Conservation (phyloP, 768 basidiomycete genomes). For the Clitopilus passeckerianus region DNA sequence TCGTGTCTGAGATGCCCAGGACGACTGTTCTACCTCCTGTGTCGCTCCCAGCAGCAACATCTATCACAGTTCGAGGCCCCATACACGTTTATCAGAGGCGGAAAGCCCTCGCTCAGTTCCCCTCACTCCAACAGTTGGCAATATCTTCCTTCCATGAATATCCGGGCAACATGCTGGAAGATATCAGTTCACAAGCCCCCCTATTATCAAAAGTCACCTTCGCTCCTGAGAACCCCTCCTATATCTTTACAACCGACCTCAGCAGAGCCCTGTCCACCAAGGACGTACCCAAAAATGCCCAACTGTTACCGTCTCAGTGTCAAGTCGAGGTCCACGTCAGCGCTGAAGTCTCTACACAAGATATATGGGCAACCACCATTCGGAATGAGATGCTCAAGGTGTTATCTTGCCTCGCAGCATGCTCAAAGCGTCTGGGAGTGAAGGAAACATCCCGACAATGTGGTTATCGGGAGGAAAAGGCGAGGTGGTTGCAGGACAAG, state of each 20-base stretch:
- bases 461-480: constrained; percentile 2
- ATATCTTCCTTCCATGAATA: constrained; percentile 16
- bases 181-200: constrained; percentile 17
- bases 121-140: constrained; percentile 15
- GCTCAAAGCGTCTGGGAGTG: constrained; percentile 2
- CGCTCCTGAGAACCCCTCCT: constrained; percentile 11
- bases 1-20: constrained; percentile 18
- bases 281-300: neutral
- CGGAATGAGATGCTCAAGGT: constrained; percentile 4
- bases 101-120: constrained; percentile 10
- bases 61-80: constrained; percentile 21
- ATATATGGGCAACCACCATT: constrained; percentile 7
- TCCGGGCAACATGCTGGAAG: constrained; percentile 15
- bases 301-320: constrained; percentile 7
- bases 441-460: neutral
- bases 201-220: constrained; percentile 14
- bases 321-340: constrained; percentile 11
- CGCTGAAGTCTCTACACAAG: neutral
- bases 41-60: constrained; percentile 18
- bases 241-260: constrained; percentile 13
- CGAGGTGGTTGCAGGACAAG: constrained; percentile 3
- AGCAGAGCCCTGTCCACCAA: constrained; percentile 3
- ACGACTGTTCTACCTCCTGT: constrained; percentile 11
- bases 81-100: constrained; percentile 12
- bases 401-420: constrained; percentile 1